phyloP scores from a whole-genome alignment of 352 stramenopile genomes.

The Aphanomyces astaci region DNA sequence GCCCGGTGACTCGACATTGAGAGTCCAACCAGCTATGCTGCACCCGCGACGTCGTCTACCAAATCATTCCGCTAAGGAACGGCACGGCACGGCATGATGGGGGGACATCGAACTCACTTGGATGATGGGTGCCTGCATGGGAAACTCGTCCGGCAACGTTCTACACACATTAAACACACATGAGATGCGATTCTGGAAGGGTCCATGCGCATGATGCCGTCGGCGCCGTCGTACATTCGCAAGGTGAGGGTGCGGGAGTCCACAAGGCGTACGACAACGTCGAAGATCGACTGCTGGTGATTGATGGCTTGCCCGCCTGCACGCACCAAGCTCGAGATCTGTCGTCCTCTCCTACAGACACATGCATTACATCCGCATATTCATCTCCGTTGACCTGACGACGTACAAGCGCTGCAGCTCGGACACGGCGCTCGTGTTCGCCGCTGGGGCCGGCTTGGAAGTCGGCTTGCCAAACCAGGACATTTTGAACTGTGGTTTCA shows the following conservation, averaged over 20 bases:
- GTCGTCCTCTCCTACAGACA: conserved; percentile 45
- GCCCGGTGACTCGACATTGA: conserved; percentile 54
- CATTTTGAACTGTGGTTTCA: not conserved
- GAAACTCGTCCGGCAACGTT: conserved; percentile 64
- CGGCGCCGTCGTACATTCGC: conserved; percentile 18
- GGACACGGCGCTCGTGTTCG: not conserved
- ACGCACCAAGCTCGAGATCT: conserved; percentile 74
- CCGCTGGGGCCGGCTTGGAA: conserved; percentile 1
- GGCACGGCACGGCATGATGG: not conserved
- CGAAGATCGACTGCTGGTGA: conserved; percentile 78
- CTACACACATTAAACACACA: conserved; percentile 26
- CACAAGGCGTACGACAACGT: conserved; percentile 52
- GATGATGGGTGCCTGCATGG: conserved; percentile 51
- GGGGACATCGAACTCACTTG: conserved; percentile 32
- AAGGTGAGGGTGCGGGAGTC: conserved; percentile 31
- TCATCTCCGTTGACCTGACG: not conserved
- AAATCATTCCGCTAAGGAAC: not conserved
- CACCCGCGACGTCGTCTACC: conserved; percentile 56
- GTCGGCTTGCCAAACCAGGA: conserved; percentile 9
- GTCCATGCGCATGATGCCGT: no score
- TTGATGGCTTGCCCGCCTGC: conserved; percentile 75
- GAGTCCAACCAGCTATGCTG: conserved; percentile 70
- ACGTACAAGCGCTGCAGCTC: conserved; percentile 8
- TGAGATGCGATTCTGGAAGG: not conserved
- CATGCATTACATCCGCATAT: not conserved